Percentiles rank a stretch among this genome's conserved stretches.
Conservation (phyloP, 495 filamentous ascomycete genomes). For the Podospora comata region DNA sequence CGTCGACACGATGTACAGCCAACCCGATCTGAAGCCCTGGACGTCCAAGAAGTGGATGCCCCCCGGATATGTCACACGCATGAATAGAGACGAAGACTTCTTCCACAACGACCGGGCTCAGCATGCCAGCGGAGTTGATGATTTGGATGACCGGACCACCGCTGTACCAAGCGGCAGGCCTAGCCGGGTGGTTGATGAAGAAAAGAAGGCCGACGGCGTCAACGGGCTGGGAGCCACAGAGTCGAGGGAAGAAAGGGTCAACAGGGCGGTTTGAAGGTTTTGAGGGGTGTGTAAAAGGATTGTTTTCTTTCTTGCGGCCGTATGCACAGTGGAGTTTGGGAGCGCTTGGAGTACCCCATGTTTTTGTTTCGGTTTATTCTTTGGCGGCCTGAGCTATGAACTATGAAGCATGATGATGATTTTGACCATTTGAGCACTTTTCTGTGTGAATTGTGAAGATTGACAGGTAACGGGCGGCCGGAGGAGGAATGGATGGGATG, state of each 20-base stretch:
- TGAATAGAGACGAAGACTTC: conserved; percentile 26
- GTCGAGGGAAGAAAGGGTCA: conserved; percentile 8
- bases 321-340: background rate
- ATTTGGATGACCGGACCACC: conserved; percentile 18
- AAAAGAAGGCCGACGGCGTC: conserved; percentile 14
- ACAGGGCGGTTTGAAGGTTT: conserved; percentile 7
- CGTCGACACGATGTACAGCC: conserved; percentile 70
- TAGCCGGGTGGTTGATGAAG: conserved; percentile 15
- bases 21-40: conserved; percentile 60
- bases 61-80: conserved; percentile 40
- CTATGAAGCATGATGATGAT: background rate
- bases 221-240: background rate
- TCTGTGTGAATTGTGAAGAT: background rate
- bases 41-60: conserved; percentile 59
- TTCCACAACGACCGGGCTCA: conserved; percentile 5
- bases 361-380: background rate
- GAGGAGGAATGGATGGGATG: background rate
- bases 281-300: background rate
- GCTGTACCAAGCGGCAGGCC: conserved; percentile 21
- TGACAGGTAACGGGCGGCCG: background rate
- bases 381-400: background rate
- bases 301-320: background rate
- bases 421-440: background rate
- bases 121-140: background rate
- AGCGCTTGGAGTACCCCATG: background rate